phyloP scores from a whole-genome alignment of 768 basidiomycete genomes.

The Coprinopsis sp. region DNA sequence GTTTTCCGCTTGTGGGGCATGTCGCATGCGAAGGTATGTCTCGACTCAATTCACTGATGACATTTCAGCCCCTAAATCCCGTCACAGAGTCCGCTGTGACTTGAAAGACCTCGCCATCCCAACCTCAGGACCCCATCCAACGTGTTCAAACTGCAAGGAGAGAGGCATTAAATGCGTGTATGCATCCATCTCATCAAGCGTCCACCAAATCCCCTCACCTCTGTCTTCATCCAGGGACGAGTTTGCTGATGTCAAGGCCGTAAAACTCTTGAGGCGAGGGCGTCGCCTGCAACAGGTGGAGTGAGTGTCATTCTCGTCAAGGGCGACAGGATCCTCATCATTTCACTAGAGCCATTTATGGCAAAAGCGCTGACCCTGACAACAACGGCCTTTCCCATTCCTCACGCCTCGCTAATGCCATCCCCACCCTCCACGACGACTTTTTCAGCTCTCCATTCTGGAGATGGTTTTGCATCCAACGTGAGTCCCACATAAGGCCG shows the following conservation, averaged over 20 bases:
- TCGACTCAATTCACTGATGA: slow-evolving; percentile 10
- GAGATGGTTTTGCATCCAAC: slow-evolving; percentile 77
- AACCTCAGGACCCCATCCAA: slow-evolving; percentile 39
- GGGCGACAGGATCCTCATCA: background rate
- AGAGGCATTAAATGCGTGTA: slow-evolving; percentile 92
- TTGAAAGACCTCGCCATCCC: slow-evolving; percentile 74
- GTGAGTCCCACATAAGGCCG: slow-evolving; percentile 22
- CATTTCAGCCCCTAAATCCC: slow-evolving; percentile 7
- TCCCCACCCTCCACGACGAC: slow-evolving; percentile 68
- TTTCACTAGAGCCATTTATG: slow-evolving; percentile 64
- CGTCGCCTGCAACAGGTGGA: slow-evolving; percentile 81
- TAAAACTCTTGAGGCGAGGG: slow-evolving; percentile 77
- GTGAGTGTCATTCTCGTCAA: slow-evolving; percentile 38
- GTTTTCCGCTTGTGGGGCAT: slow-evolving; percentile 92
- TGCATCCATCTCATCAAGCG: slow-evolving; percentile 27
- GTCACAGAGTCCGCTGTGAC: slow-evolving; percentile 81
- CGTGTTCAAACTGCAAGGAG: slow-evolving; percentile 88
- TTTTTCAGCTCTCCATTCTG: slow-evolving; percentile 89
- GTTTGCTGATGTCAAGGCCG: slow-evolving; percentile 86
- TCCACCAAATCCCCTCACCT: slow-evolving; percentile 7
- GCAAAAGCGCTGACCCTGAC: slow-evolving; percentile 52
- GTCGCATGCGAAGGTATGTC: slow-evolving; percentile 76
- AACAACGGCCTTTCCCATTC: slow-evolving; percentile 22
- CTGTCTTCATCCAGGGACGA: slow-evolving; percentile 61
- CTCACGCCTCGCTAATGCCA: slow-evolving; percentile 45